Evolutionary conservation across 2,329 filamentous ascomycete species (phyloP).

Genomic region (Ophiostoma fasciatum): DNA sequence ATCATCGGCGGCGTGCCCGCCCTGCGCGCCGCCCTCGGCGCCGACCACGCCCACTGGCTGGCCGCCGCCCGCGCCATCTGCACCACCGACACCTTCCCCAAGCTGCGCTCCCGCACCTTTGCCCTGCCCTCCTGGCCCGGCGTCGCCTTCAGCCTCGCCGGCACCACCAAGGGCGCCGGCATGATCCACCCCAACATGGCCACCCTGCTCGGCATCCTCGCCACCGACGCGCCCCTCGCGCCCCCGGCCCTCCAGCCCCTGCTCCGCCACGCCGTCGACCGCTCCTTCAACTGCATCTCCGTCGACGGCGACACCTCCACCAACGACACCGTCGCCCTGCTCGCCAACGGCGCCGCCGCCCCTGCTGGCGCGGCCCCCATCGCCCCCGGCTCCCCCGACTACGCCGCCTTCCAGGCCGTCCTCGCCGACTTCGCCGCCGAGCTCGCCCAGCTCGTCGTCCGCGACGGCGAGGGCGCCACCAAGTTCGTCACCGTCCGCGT

Average conservation of each 20-base stretch:
- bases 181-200: constrained; percentile 99
- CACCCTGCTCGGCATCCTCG: constrained; percentile 79
- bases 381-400: constrained; percentile 42
- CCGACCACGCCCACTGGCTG: constrained; percentile 75
- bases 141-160: constrained; percentile 69
- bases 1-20: constrained; percentile 71
- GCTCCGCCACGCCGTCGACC: constrained; percentile 59
- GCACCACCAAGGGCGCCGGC: constrained; percentile 94
- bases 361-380: constrained; percentile 63
- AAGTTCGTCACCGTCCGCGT: constrained; percentile 95
- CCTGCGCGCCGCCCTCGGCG: constrained; percentile 56
- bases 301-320: constrained; percentile 96
- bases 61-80: constrained; percentile 80
- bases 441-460: constrained; percentile 82
- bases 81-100: constrained; percentile 97
- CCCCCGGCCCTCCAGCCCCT: constrained; percentile 51
- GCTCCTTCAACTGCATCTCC: constrained; percentile 92
- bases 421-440: constrained; percentile 68
- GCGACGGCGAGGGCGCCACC: constrained; percentile 92
- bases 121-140: constrained; percentile 58
- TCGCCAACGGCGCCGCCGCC: constrained; percentile 92
- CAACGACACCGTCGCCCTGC: constrained; percentile 85
- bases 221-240: constrained; percentile 75
- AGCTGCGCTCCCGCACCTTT: constrained; percentile 77
- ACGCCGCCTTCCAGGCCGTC: constrained; percentile 52